Evolutionary conservation across 192 early-diverging fungal species (phyloP).

Genomic region (Entomortierella chlamydospora): DNA sequence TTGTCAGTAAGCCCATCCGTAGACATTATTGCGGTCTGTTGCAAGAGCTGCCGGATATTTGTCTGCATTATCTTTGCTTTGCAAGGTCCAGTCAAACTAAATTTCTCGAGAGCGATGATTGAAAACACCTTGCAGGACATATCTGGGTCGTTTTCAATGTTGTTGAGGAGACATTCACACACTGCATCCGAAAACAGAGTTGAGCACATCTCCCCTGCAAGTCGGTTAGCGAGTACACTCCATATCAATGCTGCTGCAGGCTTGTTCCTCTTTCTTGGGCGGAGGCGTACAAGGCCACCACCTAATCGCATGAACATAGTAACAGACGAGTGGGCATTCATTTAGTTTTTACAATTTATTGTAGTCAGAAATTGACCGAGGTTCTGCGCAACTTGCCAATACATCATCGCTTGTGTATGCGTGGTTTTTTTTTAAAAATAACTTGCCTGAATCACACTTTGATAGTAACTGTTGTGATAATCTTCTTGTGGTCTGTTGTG

Average conservation of each 20-base stretch:
- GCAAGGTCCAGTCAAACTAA: constrained; percentile 63
- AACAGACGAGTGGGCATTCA: neutral
- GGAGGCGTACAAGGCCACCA: constrained; percentile 25
- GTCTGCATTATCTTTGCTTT: constrained; percentile 52
- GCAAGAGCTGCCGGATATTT: constrained; percentile 33
- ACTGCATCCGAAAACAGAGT: constrained; percentile 60
- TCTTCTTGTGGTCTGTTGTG: constrained; percentile 57
- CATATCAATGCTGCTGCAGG: constrained; percentile 64
- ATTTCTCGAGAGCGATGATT: constrained; percentile 68
- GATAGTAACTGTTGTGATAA: constrained; percentile 59
- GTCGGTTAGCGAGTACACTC: constrained; percentile 64
- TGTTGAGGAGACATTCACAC: constrained; percentile 57
- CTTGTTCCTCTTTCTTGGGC: constrained; percentile 52
- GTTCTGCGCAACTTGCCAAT: too few species aligned
- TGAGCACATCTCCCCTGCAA: constrained; percentile 66
- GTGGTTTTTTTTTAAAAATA: neutral
- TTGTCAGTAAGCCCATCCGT: constrained; percentile 25
- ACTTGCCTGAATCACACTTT: constrained; percentile 55
- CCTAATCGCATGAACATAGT: constrained; percentile 4
- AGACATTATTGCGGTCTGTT: constrained; percentile 33
- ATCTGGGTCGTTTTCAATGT: constrained; percentile 55
- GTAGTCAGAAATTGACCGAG: too few species aligned
- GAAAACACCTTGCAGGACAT: constrained; percentile 62
- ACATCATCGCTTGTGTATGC: too few species aligned
- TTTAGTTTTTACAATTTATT: too few species aligned